A percentile compares a stretch with the other conserved stretches of the same genome.
phyloP scores from a whole-genome alignment of 31 red algal genomes.

The Odonthalia washingtoniensis region DNA sequence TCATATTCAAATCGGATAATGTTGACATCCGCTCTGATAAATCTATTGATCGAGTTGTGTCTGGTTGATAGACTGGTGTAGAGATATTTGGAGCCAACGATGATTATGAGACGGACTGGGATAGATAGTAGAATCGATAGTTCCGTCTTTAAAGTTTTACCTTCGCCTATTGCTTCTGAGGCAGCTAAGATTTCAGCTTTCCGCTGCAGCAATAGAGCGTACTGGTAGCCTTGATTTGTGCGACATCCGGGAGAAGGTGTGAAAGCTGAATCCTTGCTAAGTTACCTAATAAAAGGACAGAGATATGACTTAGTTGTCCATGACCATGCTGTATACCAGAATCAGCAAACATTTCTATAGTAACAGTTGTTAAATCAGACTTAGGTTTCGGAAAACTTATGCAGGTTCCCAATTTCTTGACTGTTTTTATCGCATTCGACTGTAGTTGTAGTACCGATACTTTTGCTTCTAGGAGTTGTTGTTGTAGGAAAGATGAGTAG shows the following conservation, averaged over 20 bases:
- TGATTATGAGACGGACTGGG: no score
- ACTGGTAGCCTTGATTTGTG: conserved; percentile 10
- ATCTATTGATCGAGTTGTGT: no score
- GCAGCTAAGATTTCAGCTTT: no score
- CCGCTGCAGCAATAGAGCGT: neutral
- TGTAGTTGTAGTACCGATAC: neutral
- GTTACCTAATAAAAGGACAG: conserved; percentile 1
- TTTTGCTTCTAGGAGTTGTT: neutral
- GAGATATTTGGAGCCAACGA: no score
- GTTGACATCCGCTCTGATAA: no score
- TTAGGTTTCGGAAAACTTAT: neutral
- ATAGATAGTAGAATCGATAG: no score
- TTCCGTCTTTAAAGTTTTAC: no score
- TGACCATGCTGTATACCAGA: neutral
- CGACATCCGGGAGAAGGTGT: neutral
- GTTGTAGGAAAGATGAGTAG: neutral
- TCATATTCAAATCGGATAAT: no score
- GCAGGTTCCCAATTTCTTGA: neutral
- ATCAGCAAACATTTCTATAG: neutral
- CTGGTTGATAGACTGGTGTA: no score
- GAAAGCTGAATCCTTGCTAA: neutral
- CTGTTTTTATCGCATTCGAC: neutral
- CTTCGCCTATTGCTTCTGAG: no score
- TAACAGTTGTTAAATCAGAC: neutral
- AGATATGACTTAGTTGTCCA: neutral